Base-by-base conservation (phyloP, 345 rosid genomes). In the Passiflora organensis region DNA sequence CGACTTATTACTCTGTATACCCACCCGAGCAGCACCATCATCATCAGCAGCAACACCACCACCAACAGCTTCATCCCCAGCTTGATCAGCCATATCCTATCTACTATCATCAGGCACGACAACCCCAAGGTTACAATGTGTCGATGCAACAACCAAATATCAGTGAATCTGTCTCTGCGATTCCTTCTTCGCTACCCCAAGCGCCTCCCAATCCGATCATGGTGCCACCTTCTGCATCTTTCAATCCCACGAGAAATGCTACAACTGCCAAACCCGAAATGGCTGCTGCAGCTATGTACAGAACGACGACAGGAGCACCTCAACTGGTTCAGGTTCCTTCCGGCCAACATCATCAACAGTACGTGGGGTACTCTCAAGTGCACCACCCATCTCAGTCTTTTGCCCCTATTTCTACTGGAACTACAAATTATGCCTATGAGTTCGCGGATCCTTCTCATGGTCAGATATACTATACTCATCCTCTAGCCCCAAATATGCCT, bases 301-400 rank as follows among this genome's bases (percentile, higher is more conserved):
- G 89, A 69, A 77, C 83, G 15, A 65, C 79, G 54, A 54, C 80
- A 5, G 76, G 81, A 36, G 57, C 75, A 42, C 81, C 87, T 1
- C 91, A 82, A 64, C 56, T 84, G 61, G 67, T 86, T 70, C 95
- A 79, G 72, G 76, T 85, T 37, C 85, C 94, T 19, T 60, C 88
- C 44, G 67, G 55, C 69, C 86, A 78, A 63, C 84, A 78, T 46
- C 98, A 91, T 60, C 95, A 84, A 39, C 97, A 80, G 11, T 89
- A 73, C 65, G 76, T 83, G 45, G 94, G 86, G 18, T 93, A 78
- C 72, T 63, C 96, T 8, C 93, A 82, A 68, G 71, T 91, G 63
- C 97, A 86, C 46, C 85, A 88, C 57, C 95, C 86, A 8, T 80
- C 95, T 42, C 95, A 86, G 73, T 81, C 95, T 41, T 79, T 76